Conservation (phyloP, 2,329 filamentous ascomycete genomes). For the Beauveria pseudobassiana region DNA sequence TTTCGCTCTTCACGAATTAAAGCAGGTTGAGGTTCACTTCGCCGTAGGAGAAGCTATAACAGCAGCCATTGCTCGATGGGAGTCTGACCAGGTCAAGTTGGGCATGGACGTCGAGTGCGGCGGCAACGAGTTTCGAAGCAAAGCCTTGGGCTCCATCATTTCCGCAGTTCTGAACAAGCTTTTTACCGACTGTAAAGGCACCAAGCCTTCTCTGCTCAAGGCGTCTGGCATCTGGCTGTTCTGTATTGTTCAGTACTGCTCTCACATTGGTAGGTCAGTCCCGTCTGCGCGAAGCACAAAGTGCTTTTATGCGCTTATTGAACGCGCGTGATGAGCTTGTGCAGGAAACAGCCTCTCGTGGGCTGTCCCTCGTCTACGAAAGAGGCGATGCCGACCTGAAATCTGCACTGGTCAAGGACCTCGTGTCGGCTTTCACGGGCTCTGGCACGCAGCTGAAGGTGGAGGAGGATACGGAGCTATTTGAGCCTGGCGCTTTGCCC, state of each 20-base stretch:
- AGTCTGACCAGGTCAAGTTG: constrained; percentile 69
- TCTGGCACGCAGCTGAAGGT: constrained; percentile 71
- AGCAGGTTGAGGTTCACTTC: constrained; percentile 83
- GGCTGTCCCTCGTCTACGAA: constrained; percentile 88
- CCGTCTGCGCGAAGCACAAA: constrained; percentile 70
- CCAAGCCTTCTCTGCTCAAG: constrained; percentile 83
- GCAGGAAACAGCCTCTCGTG: constrained; percentile 88
- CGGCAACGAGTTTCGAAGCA: constrained; percentile 26
- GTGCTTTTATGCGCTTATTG: constrained; percentile 79
- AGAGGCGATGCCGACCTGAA: constrained; percentile 76
- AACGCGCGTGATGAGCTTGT: constrained; percentile 88
- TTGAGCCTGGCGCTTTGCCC: constrained; percentile 82
- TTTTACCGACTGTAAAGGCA: constrained; percentile 68
- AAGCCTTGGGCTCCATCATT: constrained; percentile 35
- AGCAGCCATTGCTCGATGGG: constrained; percentile 71
- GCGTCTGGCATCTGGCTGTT: constrained; percentile 94
- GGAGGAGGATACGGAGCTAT: constrained; percentile 83
- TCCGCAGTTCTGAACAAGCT: constrained; percentile 61
- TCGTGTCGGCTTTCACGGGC: constrained; percentile 84
- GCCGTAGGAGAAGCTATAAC: constrained; percentile 82
- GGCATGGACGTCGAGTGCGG: constrained; percentile 64
- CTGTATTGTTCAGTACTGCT: constrained; percentile 84
- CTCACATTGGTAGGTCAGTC: constrained; percentile 69
- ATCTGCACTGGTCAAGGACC: constrained; percentile 74
- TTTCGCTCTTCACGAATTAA: constrained; percentile 73